Evolutionary conservation across 1,284 basidiomycete genomes (phyloP).

Genomic region (Tilletiopsis washingtonensis): DNA sequence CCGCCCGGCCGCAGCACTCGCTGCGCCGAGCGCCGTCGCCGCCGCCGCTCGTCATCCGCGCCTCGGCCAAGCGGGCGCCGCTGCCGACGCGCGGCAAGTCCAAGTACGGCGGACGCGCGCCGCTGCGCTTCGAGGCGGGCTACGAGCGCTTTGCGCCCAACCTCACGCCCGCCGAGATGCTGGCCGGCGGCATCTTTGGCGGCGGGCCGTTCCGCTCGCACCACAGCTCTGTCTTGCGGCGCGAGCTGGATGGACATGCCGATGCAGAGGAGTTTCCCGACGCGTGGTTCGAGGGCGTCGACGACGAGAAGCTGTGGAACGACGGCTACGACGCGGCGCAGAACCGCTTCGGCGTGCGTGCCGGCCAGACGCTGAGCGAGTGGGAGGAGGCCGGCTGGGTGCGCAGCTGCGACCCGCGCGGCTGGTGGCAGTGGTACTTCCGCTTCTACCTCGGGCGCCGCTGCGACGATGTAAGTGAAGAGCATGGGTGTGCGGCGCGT

Average conservation of each 20-base stretch:
- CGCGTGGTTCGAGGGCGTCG: constrained; percentile 23
- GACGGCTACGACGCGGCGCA: constrained; percentile 39
- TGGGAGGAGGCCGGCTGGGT: constrained; percentile 54
- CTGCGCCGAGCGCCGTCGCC: no score
- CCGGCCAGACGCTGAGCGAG: constrained; percentile 50
- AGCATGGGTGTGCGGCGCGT: no score
- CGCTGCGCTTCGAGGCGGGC: constrained; percentile 50
- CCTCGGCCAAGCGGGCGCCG: no score
- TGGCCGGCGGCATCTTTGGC: constrained; percentile 50
- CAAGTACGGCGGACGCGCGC: no score
- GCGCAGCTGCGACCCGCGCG: constrained; percentile 49
- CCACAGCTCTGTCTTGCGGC: constrained; percentile 18
- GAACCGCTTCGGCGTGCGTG: constrained; percentile 50
- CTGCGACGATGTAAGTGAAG: no score
- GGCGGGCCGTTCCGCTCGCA: constrained; percentile 49
- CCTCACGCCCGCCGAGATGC: constrained; percentile 51
- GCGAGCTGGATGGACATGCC: constrained; percentile 18
- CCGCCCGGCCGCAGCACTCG: no score
- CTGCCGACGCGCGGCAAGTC: no score
- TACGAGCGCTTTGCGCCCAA: constrained; percentile 50
- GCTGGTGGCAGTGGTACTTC: constrained; percentile 51
- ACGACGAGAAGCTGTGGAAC: constrained; percentile 18
- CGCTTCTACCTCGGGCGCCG: constrained; percentile 51
- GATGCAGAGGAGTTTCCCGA: constrained; percentile 28
- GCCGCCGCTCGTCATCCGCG: no score